These are phyloP conservation scores for Heimioporus sp. DNA, from an alignment of 768 basidiomycete species.

Conservation along the genomic window DNA sequence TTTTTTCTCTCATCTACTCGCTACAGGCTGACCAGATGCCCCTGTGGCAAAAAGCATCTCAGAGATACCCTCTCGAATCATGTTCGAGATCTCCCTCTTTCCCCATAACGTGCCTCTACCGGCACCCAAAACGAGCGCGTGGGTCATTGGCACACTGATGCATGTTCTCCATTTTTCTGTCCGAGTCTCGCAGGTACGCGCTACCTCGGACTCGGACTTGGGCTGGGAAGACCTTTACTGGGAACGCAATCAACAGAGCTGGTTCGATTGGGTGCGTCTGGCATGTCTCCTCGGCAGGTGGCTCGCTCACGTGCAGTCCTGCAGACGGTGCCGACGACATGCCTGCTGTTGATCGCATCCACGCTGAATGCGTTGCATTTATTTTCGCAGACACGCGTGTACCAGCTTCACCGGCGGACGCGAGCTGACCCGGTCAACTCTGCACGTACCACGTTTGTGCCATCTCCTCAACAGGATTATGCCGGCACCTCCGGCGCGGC, in stretches of 20 bases:
- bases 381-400: slow-evolving; percentile 66
- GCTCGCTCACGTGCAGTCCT: slow-evolving; percentile 9
- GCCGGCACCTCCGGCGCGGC: slow-evolving; percentile 30
- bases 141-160: slow-evolving; percentile 58
- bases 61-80: slow-evolving; percentile 67
- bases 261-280: slow-evolving; percentile 75
- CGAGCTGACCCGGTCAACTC: slow-evolving; percentile 63
- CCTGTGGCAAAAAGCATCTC: slow-evolving; percentile 43
- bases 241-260: slow-evolving; percentile 58
- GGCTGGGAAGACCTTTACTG: slow-evolving; percentile 80
- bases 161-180: slow-evolving; percentile 70
- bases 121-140: slow-evolving; percentile 60
- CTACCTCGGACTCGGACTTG: slow-evolving; percentile 61
- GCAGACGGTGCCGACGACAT: slow-evolving; percentile 65
- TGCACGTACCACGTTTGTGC: slow-evolving; percentile 65
- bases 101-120: slow-evolving; percentile 81
- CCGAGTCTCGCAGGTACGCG: slow-evolving; percentile 54
- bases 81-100: slow-evolving; percentile 79
- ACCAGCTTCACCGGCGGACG: slow-evolving; percentile 59
- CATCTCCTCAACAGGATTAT: slow-evolving; percentile 34
- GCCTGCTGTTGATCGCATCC: slow-evolving; percentile 53
- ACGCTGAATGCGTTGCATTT: slow-evolving; percentile 62
- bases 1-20: slow-evolving; percentile 3
- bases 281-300: slow-evolving; percentile 6
- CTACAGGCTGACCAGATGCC: slow-evolving; percentile 12